Evolutionary conservation across 176 grass and related monocot genomes (phyloP), one percentile per base, ranked within the genome.

Genomic region (Hordeum marinum): DNA sequence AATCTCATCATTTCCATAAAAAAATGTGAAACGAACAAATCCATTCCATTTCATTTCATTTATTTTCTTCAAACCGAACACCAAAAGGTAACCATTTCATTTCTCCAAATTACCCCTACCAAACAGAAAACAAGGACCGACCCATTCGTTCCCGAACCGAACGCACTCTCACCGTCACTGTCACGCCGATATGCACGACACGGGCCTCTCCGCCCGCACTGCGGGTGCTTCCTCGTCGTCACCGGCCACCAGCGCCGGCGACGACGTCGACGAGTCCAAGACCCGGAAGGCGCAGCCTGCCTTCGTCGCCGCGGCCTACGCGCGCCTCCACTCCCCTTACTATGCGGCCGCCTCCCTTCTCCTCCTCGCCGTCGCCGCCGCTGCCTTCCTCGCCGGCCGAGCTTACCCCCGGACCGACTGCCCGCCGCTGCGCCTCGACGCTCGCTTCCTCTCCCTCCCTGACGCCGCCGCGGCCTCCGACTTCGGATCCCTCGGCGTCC

Each of bases 401-500:
- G 83, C 80, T 57, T 83, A 54, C 17, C 85, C 83, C 3, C 63
- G 68, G 58, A 35, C 79, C 63, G 83, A 27, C 58, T 84, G 87
- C 79, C 78, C 61, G 45, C 48, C 58, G 57, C 85, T 54, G 55
- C 85, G 71, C 50, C 86, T 80, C 86, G 91, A 89, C 29, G 79
- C 87, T 71, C 96, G 64, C 27, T 90, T 43, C 81, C 85, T 78
- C 85, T 43, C 83, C 72, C 85, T 27, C 76, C 80, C 29, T 8
- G 78, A 83, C 43, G 86, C 80, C 63, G 82, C 91, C 23, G 80
- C 77, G 7, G 91, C 96, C 72, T 92, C 93, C 29, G 96, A 98
- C 50, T 98, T 98, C 29, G 96, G 93, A 17, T 88, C 88, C 69
- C 91, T 98, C 86, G 96, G 96, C 65, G 96, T 95, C 31, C 96